These are phyloP conservation scores for Tylopilus cervinicoccineus DNA, from an alignment of 768 basidiomycete genomes.

Conservation along the genomic window DNA sequence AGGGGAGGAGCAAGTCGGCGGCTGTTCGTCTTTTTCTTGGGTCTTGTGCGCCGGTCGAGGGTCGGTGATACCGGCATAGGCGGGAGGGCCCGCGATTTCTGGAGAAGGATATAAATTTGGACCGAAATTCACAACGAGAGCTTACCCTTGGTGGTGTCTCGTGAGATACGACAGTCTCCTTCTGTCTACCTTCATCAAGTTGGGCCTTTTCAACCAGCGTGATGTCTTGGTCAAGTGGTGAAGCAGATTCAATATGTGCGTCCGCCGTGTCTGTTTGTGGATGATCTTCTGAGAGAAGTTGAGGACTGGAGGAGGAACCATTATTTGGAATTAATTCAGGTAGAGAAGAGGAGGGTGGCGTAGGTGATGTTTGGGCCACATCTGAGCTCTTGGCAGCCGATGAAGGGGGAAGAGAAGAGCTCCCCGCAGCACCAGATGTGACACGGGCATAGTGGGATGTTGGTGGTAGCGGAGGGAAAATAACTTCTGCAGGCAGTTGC, in stretches of 20 bases:
- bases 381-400: slow-evolving; percentile 22
- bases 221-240: slow-evolving; percentile 12
- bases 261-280: slow-evolving; percentile 15
- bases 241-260: slow-evolving; percentile 14
- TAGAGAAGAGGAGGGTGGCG: slow-evolving; percentile 38
- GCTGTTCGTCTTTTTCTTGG: slow-evolving; percentile 18
- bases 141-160: slow-evolving; percentile 29
- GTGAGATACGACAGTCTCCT: slow-evolving; percentile 12
- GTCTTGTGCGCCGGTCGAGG: slow-evolving; percentile 32
- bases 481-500: slow-evolving; percentile 56
- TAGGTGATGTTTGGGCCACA: slow-evolving; percentile 25
- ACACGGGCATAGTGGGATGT: slow-evolving; percentile 38
- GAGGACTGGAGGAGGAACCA: slow-evolving; percentile 68
- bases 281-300: slow-evolving; percentile 31
- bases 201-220: slow-evolving; percentile 7
- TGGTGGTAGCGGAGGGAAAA: slow-evolving; percentile 71
- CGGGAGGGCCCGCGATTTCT: slow-evolving; percentile 38
- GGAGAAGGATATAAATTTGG: slow-evolving; percentile 2
- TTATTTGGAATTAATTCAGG: slow-evolving; percentile 63
- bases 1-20: slow-evolving; percentile 18
- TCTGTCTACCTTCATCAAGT: slow-evolving; percentile 15
- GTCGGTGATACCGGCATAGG: slow-evolving; percentile 48
- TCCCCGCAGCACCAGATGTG: slow-evolving; percentile 10
- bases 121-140: not conserved
- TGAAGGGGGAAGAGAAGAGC: slow-evolving; percentile 21